Conservation (phyloP, 768 basidiomycete genomes). For the Leucocoprinus sp. region DNA sequence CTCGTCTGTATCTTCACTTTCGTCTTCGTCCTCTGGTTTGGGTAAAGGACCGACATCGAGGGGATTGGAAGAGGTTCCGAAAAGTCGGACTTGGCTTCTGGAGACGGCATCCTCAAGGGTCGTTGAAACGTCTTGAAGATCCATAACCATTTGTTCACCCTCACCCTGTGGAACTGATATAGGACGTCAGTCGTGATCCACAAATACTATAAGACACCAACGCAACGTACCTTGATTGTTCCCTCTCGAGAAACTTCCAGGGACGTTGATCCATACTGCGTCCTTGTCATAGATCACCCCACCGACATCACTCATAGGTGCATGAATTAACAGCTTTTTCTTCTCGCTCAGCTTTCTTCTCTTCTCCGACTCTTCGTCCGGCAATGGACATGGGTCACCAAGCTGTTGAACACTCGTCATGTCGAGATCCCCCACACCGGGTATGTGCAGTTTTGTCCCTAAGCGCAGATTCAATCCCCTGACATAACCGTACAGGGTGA, state of each 20-base stretch:
- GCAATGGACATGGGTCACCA: slow-evolving; percentile 93
- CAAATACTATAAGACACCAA: no score
- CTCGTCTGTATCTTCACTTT: slow-evolving; percentile 19
- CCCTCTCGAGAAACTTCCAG: slow-evolving; percentile 86
- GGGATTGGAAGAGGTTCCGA: slow-evolving; percentile 72
- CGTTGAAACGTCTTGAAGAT: slow-evolving; percentile 75
- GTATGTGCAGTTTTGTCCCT: slow-evolving; percentile 83
- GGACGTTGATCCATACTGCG: slow-evolving; percentile 96
- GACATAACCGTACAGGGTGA: slow-evolving; percentile 93
- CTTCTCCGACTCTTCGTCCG: slow-evolving; percentile 86
- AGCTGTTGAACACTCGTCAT: slow-evolving; percentile 67
- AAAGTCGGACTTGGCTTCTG: slow-evolving; percentile 72
- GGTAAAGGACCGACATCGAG: slow-evolving; percentile 39
- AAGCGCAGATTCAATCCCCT: slow-evolving; percentile 78
- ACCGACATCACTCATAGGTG: slow-evolving; percentile 98
- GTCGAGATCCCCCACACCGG: slow-evolving; percentile 86
- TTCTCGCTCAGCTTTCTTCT: slow-evolving; percentile 90
- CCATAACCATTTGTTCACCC: slow-evolving; percentile 97
- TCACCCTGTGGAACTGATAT: slow-evolving; percentile 71
- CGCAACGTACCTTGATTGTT: slow-evolving; percentile 47
- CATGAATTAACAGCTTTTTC: slow-evolving; percentile 85
- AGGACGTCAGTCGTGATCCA: slow-evolving; percentile 3
- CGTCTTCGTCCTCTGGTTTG: slow-evolving; percentile 22
- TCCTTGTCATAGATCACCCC: slow-evolving; percentile 98
- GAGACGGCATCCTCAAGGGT: slow-evolving; percentile 84